Conservation (phyloP, 2,329 filamentous ascomycete species). For the Drechslerella stenobrocha region DNA sequence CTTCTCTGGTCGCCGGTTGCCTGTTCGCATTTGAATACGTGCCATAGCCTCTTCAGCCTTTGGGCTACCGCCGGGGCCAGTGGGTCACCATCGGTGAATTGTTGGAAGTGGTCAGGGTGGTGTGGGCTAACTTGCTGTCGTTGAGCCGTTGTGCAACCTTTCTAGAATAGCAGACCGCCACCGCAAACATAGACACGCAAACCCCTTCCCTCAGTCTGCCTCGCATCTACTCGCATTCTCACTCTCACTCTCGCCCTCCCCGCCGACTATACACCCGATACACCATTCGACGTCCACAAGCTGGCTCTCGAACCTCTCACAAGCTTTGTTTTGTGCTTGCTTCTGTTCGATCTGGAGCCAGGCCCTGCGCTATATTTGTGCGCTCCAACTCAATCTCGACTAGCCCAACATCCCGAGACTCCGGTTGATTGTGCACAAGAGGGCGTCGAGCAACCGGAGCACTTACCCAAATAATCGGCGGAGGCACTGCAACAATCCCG, state of each 20-base stretch:
- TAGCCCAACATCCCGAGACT: slow-evolving; percentile 28
- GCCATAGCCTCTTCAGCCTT: not conserved
- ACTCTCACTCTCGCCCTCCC: slow-evolving; percentile 8
- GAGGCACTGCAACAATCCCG: slow-evolving; percentile 17
- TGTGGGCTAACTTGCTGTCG: slow-evolving; percentile 3
- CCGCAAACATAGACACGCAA: not conserved
- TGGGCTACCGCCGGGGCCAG: not conserved
- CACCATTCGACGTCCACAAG: slow-evolving; percentile 4
- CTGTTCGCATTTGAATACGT: not conserved
- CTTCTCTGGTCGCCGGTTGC: too few relatives aligned
- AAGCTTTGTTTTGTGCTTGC: slow-evolving; percentile 15
- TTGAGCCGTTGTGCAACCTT: slow-evolving; percentile 31
- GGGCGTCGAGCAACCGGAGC: slow-evolving; percentile 34
- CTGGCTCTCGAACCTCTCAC: slow-evolving; percentile 23
- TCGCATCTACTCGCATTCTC: slow-evolving; percentile 2
- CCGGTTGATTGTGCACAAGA: slow-evolving; percentile 32
- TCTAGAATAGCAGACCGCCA: slow-evolving; percentile 25
- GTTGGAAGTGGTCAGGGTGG: not conserved
- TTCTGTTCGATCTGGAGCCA: slow-evolving; percentile 22
- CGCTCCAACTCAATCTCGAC: slow-evolving; percentile 30
- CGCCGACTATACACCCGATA: slow-evolving; percentile 1
- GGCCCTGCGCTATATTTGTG: slow-evolving; percentile 21
- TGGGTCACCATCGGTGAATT: slow-evolving; percentile 1
- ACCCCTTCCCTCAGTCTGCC: too few relatives aligned
- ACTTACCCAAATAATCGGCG: slow-evolving; percentile 46